Conservation (phyloP, 345 rosid genomes). For the Theobroma cacao region DNA sequence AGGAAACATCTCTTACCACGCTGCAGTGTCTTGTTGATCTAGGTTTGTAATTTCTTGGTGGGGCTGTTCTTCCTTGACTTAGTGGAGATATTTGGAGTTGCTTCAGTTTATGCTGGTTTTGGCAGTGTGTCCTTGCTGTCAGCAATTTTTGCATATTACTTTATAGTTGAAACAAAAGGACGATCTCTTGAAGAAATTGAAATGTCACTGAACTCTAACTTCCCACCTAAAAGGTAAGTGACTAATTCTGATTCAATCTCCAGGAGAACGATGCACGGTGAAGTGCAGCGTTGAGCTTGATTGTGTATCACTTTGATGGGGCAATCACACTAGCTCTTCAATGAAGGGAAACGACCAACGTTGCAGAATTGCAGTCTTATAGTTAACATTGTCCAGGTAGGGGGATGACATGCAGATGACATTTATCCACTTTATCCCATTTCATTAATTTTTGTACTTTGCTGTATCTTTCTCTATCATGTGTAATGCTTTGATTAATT, state of each 20-base stretch:
- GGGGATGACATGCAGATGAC: no score
- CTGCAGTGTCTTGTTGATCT: constrained; percentile 12
- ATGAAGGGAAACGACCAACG: background rate
- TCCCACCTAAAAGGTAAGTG: constrained; percentile 18
- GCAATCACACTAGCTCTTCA: background rate
- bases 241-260: background rate
- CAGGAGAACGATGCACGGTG: background rate
- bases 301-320: background rate
- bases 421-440: no score
- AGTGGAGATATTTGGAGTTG: constrained; percentile 56
- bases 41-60: constrained; percentile 80
- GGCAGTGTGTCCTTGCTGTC: constrained; percentile 61
- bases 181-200: constrained; percentile 80
- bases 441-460: no score
- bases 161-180: constrained; percentile 68
- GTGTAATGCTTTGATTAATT: no score
- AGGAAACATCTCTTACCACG: background rate
- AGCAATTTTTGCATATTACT: constrained; percentile 52
- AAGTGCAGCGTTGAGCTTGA: background rate
- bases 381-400: no score
- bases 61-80: constrained; percentile 73
- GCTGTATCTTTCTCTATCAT: no score
- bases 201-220: constrained; percentile 46
- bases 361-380: background rate
- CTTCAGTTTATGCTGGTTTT: constrained; percentile 55